Conservation (phyloP, 352 stramenopile species). For the Pythium brachiatum region DNA sequence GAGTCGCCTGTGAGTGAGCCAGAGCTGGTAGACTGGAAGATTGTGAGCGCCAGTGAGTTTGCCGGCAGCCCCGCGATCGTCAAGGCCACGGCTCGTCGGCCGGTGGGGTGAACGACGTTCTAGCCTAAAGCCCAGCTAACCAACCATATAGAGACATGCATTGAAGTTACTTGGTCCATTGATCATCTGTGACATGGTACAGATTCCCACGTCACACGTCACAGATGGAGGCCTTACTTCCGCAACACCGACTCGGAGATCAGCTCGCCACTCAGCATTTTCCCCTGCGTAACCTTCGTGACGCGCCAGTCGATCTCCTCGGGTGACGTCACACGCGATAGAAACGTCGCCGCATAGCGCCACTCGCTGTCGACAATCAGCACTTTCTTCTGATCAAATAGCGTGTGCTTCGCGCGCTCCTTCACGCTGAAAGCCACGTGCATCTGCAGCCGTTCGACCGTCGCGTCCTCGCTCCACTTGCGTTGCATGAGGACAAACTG, state of each 20-base stretch:
- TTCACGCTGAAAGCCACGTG: background rate
- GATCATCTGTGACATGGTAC: too few species aligned
- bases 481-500: background rate
- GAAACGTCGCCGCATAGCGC: background rate
- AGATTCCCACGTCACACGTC: too few species aligned
- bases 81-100: constrained; percentile 9
- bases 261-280: too few species aligned
- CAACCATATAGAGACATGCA: background rate
- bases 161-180: too few species aligned
- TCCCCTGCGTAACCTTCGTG: too few species aligned
- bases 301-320: background rate
- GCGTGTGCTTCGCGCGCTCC: background rate
- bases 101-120: constrained; percentile 19
- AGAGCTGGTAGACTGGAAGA: constrained; percentile 38
- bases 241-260: too few species aligned
- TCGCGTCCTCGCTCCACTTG: background rate
- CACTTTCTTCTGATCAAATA: background rate
- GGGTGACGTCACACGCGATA: background rate
- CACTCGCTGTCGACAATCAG: background rate
- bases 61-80: constrained; percentile 15
- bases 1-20: constrained; percentile 45
- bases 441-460: background rate
- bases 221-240: too few species aligned
- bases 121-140: too few species aligned
- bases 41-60: constrained; percentile 39